Evolutionary conservation across 495 filamentous ascomycete genomes (phyloP).

Genomic region (Aspergillus conjunctus): DNA sequence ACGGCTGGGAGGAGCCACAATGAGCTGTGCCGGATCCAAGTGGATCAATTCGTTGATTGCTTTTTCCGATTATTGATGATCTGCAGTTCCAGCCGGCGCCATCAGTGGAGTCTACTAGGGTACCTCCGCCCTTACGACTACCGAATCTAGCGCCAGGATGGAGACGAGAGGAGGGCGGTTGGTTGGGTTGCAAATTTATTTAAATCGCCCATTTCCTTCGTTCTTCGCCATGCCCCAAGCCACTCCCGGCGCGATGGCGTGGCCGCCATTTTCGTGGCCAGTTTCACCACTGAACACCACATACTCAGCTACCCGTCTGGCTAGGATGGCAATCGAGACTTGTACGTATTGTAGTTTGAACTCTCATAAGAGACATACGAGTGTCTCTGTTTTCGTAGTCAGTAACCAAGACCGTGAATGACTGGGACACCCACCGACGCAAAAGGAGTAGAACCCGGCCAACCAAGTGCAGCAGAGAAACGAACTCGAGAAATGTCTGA

Average conservation of each 20-base stretch:
- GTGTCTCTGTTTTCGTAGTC: neutral
- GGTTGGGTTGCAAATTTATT: constrained; percentile 9
- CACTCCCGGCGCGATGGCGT: neutral
- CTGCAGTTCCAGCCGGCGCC: constrained; percentile 4
- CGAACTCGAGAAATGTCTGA: constrained; percentile 6
- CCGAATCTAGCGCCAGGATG: constrained; percentile 7
- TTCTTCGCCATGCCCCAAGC: neutral
- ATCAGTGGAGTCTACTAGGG: neutral
- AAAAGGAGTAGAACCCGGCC: too few species aligned
- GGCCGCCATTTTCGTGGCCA: neutral
- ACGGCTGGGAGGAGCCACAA: neutral
- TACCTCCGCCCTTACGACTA: neutral
- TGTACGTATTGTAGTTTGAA: neutral
- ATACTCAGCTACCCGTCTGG: neutral
- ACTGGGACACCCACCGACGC: too few species aligned
- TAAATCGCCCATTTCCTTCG: neutral
- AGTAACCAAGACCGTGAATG: neutral
- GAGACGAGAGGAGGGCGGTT: neutral
- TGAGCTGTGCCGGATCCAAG: neutral
- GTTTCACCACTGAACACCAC: constrained; percentile 3
- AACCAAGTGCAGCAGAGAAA: too few species aligned
- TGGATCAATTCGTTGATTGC: neutral
- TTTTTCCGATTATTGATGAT: constrained; percentile 12
- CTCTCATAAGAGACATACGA: neutral
- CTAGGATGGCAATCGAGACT: neutral